phyloP scores from a whole-genome alignment of 2,329 filamentous ascomycete species.

The Cucurbitaria berberidis region DNA sequence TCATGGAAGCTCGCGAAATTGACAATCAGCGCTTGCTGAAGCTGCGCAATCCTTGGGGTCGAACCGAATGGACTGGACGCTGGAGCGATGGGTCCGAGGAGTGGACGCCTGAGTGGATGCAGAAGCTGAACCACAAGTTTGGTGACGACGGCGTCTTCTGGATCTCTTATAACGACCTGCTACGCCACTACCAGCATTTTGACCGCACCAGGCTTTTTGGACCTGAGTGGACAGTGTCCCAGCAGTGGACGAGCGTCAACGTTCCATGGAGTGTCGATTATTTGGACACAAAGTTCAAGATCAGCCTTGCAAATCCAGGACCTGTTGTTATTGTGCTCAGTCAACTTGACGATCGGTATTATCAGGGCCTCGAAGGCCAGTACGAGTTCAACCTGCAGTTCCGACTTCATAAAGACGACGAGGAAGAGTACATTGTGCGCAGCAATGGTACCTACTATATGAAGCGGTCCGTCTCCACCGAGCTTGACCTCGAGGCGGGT shows the following conservation, averaged over 20 bases:
- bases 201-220: conserved; percentile 67
- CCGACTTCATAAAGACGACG: conserved; percentile 64
- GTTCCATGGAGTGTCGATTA: conserved; percentile 68
- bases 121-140: conserved; percentile 74
- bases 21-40: conserved; percentile 60
- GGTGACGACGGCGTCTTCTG: conserved; percentile 75
- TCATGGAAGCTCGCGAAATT: conserved; percentile 65
- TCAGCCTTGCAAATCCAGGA: conserved; percentile 59
- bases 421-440: conserved; percentile 65
- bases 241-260: conserved; percentile 66
- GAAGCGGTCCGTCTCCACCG: conserved; percentile 76
- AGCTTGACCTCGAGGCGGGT: conserved; percentile 75
- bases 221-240: conserved; percentile 64
- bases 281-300: conserved; percentile 64
- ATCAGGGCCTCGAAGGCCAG: conserved; percentile 62
- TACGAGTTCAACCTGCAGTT: conserved; percentile 66
- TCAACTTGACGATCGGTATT: conserved; percentile 68
- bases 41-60: conserved; percentile 78
- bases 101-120: conserved; percentile 82
- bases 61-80: conserved; percentile 78
- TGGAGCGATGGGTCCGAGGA: conserved; percentile 85
- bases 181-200: conserved; percentile 65
- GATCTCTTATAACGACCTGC: conserved; percentile 65
- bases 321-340: conserved; percentile 65
- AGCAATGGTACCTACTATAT: conserved; percentile 65